phyloP scores from a whole-genome alignment of 257 asterid genomes.

The Solanum sitiens region DNA sequence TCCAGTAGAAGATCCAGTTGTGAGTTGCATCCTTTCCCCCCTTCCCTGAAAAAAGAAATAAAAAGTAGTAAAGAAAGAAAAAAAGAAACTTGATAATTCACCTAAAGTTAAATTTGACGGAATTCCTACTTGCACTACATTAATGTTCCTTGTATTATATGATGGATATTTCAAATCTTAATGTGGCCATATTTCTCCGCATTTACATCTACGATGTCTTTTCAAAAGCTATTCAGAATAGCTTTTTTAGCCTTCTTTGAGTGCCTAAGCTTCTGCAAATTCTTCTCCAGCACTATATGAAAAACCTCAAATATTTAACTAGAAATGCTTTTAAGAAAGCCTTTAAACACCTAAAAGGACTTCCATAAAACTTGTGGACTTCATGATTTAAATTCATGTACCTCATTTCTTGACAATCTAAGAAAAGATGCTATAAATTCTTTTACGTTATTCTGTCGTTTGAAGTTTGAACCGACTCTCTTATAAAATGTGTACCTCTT shows the following conservation, averaged over 20 bases:
- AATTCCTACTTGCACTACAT: background rate
- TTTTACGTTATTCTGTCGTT: background rate
- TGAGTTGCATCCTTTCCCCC: slow-evolving; percentile 17
- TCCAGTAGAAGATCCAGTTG: slow-evolving; percentile 54
- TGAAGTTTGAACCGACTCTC: background rate
- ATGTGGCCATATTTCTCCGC: background rate
- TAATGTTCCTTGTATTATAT: background rate
- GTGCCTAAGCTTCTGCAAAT: background rate
- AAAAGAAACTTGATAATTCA: background rate
- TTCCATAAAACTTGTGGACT: background rate
- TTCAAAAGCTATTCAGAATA: background rate
- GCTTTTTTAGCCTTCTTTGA: background rate
- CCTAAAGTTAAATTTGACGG: background rate
- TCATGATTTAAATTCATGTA: background rate
- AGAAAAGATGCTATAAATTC: background rate
- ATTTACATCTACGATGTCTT: background rate
- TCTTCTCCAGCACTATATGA: background rate
- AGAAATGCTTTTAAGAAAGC: background rate
- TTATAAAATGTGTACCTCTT: background rate
- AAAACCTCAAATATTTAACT: background rate
- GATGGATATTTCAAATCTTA: background rate
- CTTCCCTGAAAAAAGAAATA: background rate
- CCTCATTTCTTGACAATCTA: background rate
- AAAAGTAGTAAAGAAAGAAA: background rate
- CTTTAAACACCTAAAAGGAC: background rate